Evolutionary conservation across 495 filamentous ascomycete genomes (phyloP), one percentile per base, ranked within the genome.

Genomic region (Platismatia glauca): DNA sequence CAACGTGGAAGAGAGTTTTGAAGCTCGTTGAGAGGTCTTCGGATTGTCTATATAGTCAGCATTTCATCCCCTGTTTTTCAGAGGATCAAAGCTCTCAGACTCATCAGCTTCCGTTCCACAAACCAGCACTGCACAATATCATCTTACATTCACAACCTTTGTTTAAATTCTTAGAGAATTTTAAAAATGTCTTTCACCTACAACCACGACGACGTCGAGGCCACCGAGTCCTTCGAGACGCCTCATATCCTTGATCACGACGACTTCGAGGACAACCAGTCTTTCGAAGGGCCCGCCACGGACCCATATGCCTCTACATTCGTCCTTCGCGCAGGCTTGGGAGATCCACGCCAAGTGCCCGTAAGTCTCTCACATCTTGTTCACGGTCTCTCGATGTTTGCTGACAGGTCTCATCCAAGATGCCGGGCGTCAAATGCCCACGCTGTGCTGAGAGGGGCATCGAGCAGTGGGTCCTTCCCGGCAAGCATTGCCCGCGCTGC

Each of bases 391-490:
- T 59, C 22, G 9, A 8, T 50, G 18, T 34, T 59, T 12, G 33
- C 58, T 59, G 13, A 34, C 0, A 35, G 9, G n/a, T 24, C 20
- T 37, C 34, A 44, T 56, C n/a, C 63, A 64, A 64, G 39, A 65
- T 65, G 64, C 64, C 64, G 22, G 64, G 64, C 13, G 64, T 65
- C 0, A 46, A 44, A 7, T 65, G 64, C 35, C 64, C 64, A 12
- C 64, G 64, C 53, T 65, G 64, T 55, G 64, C 64, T 3, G 64
- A 65, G 22, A 46, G 22, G n/a, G 64, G 64, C 24, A 41, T 61
- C 16, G 64, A 65, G 64, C 58, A 60, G 35, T 65, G 64, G 64
- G 64, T 65, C 38, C 64, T 65, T n/a, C 58, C 58, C 1, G 64
- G 64, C 27, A 65, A 65, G 52, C 64, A 65, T 48, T 65, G 64